Conservation (phyloP, 2,329 filamentous ascomycete genomes). For the Exophiala sideris region DNA sequence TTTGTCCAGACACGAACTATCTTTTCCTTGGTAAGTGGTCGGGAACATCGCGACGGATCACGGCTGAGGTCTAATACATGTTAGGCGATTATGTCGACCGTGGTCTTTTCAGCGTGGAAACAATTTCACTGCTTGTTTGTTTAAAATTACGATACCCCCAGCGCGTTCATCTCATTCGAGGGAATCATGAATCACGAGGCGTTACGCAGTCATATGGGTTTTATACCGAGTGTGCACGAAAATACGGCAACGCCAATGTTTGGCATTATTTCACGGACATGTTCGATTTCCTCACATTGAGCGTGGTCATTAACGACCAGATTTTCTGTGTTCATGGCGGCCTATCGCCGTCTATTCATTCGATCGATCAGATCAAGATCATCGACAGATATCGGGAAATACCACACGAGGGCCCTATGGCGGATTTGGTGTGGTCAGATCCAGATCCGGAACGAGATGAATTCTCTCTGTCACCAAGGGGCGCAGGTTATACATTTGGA, state of each 20-base stretch:
- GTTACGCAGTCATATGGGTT: slow-evolving; percentile 99
- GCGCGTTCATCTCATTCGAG: slow-evolving; percentile 91
- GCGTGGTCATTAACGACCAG: slow-evolving; percentile 96
- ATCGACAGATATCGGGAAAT: slow-evolving; percentile 99
- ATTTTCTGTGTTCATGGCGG: slow-evolving; percentile 99
- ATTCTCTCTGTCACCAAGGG: slow-evolving; percentile 88
- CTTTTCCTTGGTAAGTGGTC: slow-evolving; percentile 74
- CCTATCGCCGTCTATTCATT: slow-evolving; percentile 86
- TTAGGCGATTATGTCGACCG: slow-evolving; percentile 95
- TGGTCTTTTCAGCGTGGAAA: slow-evolving; percentile 97
- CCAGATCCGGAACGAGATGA: slow-evolving; percentile 96
- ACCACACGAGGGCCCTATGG: slow-evolving; percentile 97
- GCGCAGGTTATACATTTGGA: slow-evolving; percentile 95
- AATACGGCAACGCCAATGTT: slow-evolving; percentile 97
- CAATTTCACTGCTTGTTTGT: slow-evolving; percentile 95
- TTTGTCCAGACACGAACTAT: slow-evolving; percentile 97
- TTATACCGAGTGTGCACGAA: slow-evolving; percentile 95
- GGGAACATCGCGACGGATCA: background rate
- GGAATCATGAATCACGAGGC: slow-evolving; percentile 95
- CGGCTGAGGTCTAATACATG: slow-evolving; percentile 3
- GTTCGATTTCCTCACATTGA: slow-evolving; percentile 97
- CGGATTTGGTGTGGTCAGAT: slow-evolving; percentile 98
- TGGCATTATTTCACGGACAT: slow-evolving; percentile 99
- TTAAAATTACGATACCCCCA: slow-evolving; percentile 95
- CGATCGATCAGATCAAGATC: slow-evolving; percentile 98